These are phyloP conservation scores for Fraxinus angustifolia DNA, from an alignment of 305 asterid genomes.

Conservation along the genomic window DNA sequence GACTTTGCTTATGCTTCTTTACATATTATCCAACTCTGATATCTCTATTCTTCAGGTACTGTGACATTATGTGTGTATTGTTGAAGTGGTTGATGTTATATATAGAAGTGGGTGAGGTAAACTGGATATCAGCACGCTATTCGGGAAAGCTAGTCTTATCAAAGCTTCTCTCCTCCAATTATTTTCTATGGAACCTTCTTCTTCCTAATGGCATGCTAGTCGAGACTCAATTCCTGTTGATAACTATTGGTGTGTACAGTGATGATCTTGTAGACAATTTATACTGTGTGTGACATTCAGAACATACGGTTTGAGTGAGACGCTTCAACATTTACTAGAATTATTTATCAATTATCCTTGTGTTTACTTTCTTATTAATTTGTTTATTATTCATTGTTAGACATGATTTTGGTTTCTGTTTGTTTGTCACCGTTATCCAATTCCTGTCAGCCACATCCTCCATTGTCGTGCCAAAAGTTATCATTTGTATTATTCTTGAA, in stretches of 20 bases:
- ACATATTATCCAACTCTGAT: background rate
- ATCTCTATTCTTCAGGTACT: background rate
- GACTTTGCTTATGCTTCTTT: background rate
- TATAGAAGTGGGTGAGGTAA: background rate
- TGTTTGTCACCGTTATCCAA: background rate
- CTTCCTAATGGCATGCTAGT: constrained; percentile 18
- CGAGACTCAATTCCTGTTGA: constrained; percentile 5
- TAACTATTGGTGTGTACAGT: constrained; percentile 9
- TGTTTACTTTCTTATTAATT: background rate
- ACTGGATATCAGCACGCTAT: background rate
- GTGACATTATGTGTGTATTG: background rate
- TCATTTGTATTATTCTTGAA: background rate
- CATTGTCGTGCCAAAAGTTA: background rate
- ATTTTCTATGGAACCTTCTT: constrained; percentile 21
- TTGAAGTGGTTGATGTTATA: background rate
- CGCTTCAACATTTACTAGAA: background rate
- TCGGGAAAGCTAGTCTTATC: background rate
- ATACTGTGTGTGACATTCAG: constrained; percentile 21
- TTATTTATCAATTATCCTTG: background rate
- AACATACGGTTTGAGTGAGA: constrained; percentile 9
- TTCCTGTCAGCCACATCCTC: background rate
- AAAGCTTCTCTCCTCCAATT: background rate
- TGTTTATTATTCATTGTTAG: background rate
- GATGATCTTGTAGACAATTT: constrained; percentile 1
- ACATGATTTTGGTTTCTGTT: background rate